Percentiles rank a stretch among this genome's conserved stretches.
Evolutionary conservation across 2,329 filamentous ascomycete species (phyloP).

Genomic region (Talaromyces sp.): DNA sequence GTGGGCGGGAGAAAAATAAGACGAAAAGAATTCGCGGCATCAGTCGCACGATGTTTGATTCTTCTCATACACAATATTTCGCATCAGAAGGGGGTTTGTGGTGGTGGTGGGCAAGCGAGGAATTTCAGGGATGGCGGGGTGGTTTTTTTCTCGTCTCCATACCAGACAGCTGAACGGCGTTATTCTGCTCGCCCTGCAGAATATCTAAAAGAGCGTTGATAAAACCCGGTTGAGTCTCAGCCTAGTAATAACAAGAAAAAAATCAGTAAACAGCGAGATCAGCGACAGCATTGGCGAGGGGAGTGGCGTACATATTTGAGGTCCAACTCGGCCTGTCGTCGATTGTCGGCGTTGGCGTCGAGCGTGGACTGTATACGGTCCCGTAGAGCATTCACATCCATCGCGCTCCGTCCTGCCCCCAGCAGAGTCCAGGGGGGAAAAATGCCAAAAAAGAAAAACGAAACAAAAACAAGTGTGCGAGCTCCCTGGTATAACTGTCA

Average conservation of each 20-base stretch:
- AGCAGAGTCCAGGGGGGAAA: background rate
- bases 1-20: slow-evolving; percentile 6
- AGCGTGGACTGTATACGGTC: slow-evolving; percentile 60
- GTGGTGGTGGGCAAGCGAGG: slow-evolving; percentile 8
- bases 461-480: background rate
- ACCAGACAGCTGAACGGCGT: slow-evolving; percentile 83
- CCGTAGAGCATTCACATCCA: slow-evolving; percentile 57
- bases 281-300: background rate
- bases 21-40: background rate
- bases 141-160: slow-evolving; percentile 36
- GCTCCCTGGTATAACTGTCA: background rate
- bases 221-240: slow-evolving; percentile 85
- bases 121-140: slow-evolving; percentile 14
- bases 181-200: slow-evolving; percentile 79
- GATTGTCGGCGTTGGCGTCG: slow-evolving; percentile 55
- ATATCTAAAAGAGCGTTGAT: slow-evolving; percentile 86
- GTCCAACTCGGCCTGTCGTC: slow-evolving; percentile 59
- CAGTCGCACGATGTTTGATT: background rate
- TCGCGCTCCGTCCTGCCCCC: slow-evolving; percentile 24
- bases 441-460: background rate
- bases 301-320: slow-evolving; percentile 53
- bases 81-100: background rate
- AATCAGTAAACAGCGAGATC: slow-evolving; percentile 4
- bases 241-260: slow-evolving; percentile 46
- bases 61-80: background rate